Conservation (phyloP, 2,329 filamentous ascomycete species). For the Botrytis fragariae region DNA sequence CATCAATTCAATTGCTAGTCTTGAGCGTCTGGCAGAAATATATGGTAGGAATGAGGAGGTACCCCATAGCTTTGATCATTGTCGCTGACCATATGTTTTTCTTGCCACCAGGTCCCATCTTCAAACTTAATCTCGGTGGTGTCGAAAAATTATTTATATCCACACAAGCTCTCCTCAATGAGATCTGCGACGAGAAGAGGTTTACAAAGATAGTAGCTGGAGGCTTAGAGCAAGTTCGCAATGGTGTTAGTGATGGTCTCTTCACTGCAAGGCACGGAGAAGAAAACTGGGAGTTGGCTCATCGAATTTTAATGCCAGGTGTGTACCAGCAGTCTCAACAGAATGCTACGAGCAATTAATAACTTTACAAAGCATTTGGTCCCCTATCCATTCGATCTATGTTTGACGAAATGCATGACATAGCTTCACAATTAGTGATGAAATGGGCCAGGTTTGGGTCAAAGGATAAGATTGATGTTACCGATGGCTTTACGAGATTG, state of each 20-base stretch:
- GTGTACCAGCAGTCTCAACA: neutral
- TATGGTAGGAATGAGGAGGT: slow-evolving; percentile 51
- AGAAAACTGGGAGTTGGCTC: slow-evolving; percentile 65
- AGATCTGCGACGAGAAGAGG: slow-evolving; percentile 61
- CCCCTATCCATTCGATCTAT: slow-evolving; percentile 65
- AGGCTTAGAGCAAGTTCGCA: slow-evolving; percentile 54
- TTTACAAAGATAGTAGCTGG: slow-evolving; percentile 58
- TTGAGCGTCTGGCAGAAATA: slow-evolving; percentile 57
- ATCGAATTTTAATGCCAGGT: slow-evolving; percentile 59
- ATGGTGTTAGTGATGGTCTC: slow-evolving; percentile 61
- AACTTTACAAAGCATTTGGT: slow-evolving; percentile 53
- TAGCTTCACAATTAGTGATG: slow-evolving; percentile 62
- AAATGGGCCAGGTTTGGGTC: slow-evolving; percentile 67
- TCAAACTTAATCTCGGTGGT: slow-evolving; percentile 52
- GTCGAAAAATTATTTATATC: slow-evolving; percentile 49
- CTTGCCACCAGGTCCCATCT: slow-evolving; percentile 47
- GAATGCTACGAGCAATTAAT: neutral
- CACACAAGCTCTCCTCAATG: slow-evolving; percentile 57
- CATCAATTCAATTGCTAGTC: slow-evolving; percentile 53
- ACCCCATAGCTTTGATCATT: neutral
- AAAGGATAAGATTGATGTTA: slow-evolving; percentile 53
- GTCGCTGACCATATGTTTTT: neutral
- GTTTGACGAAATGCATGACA: slow-evolving; percentile 69
- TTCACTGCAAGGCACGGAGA: slow-evolving; percentile 57
- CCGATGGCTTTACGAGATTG: slow-evolving; percentile 71